phyloP scores from a whole-genome alignment of 768 basidiomycete genomes.

The Xanthoconium stramineum region DNA sequence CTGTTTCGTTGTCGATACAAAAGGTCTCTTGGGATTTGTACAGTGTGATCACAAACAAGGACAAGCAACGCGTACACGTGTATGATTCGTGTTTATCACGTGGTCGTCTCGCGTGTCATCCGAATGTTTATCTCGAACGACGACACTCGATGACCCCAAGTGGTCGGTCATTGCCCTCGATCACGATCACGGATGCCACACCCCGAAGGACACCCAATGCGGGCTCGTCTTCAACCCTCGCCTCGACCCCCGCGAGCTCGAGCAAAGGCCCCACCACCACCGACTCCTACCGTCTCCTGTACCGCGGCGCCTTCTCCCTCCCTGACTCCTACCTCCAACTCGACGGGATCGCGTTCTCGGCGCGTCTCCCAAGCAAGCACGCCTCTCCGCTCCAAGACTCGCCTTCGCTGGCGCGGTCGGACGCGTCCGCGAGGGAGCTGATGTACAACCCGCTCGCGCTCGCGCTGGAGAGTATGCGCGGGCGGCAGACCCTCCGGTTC shows the following conservation, averaged over 20 bases:
- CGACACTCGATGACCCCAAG: neutral
- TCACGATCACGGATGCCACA: constrained; percentile 20
- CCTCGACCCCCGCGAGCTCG: neutral
- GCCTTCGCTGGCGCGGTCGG: constrained; percentile 24
- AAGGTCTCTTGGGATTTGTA: neutral
- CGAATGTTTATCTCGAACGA: neutral
- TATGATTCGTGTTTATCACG: constrained; percentile 4
- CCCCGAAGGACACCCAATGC: constrained; percentile 13
- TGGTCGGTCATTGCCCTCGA: neutral
- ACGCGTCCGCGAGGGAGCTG: constrained; percentile 34
- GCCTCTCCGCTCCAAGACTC: constrained; percentile 30
- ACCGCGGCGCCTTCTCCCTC: constrained; percentile 70
- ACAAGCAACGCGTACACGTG: constrained; percentile 16
- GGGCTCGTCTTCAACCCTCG: neutral
- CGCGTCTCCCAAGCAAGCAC: constrained; percentile 36
- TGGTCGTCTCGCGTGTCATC: neutral
- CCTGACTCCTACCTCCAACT: constrained; percentile 70
- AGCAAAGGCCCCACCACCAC: neutral
- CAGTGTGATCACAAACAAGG: neutral
- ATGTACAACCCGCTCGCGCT: constrained; percentile 69
- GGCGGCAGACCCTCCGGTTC: constrained; percentile 59
- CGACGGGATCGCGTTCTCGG: constrained; percentile 70
- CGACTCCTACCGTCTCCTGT: constrained; percentile 52
- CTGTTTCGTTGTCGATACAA: too few relatives aligned
- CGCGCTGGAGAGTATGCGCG: constrained; percentile 78